phyloP scores from a whole-genome alignment of 768 basidiomycete species.

The Suillus subluteus region DNA sequence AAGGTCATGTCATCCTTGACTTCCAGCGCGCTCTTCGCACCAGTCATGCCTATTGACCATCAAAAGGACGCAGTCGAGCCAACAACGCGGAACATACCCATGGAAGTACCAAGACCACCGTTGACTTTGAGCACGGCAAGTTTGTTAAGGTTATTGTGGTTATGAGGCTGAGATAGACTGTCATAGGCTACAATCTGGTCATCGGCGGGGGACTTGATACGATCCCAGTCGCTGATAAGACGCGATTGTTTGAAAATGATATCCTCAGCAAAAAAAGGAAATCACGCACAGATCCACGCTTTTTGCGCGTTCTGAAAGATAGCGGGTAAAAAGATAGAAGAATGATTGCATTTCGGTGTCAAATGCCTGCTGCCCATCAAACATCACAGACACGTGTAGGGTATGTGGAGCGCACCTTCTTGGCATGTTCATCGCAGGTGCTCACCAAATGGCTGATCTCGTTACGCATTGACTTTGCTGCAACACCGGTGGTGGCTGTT shows the following conservation, averaged over 20 bases:
- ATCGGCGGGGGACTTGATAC: slow-evolving; percentile 62
- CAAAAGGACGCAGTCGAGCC: slow-evolving; percentile 4
- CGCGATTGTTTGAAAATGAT: slow-evolving; percentile 8
- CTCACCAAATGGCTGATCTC: slow-evolving; percentile 93
- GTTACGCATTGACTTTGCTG: slow-evolving; percentile 97
- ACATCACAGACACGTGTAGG: slow-evolving; percentile 18
- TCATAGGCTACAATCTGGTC: slow-evolving; percentile 69
- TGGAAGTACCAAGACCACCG: slow-evolving; percentile 72
- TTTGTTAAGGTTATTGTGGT: slow-evolving; percentile 60
- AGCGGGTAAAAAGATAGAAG: slow-evolving; percentile 82
- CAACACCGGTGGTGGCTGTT: slow-evolving; percentile 94
- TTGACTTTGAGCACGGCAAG: slow-evolving; percentile 81
- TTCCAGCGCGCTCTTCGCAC: slow-evolving; percentile 74
- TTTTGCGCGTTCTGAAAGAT: slow-evolving; percentile 69
- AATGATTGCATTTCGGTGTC: slow-evolving; percentile 85
- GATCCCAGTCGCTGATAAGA: slow-evolving; percentile 39
- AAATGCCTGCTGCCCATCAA: slow-evolving; percentile 54
- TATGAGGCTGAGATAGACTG: slow-evolving; percentile 46
- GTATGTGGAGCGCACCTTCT: slow-evolving; percentile 60
- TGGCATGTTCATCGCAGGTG: slow-evolving; percentile 74
- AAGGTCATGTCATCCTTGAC: slow-evolving; percentile 76
- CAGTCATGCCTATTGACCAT: slow-evolving; percentile 47
- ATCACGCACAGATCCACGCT: slow-evolving; percentile 66
- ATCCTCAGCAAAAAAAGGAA: slow-evolving; percentile 19
- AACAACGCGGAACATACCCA: slow-evolving; percentile 40